Base-by-base conservation (phyloP, 169 alveolate genomes). In the Eimeria acervulina region DNA sequence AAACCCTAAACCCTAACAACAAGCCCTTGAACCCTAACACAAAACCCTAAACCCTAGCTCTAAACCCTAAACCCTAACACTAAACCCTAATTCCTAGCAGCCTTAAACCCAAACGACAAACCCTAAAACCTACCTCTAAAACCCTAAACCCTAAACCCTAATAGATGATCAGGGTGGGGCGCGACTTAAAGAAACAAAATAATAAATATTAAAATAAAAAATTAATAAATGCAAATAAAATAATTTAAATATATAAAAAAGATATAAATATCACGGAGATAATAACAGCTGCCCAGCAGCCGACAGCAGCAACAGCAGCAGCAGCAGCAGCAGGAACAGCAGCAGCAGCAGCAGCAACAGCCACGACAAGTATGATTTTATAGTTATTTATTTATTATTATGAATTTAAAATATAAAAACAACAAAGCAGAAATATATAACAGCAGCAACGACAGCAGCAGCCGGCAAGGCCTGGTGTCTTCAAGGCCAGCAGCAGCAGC, bases 401-500 rank as follows among this genome's bases (percentile, higher is more conserved):
- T 61, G 3, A 10, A 61, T 10, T 23, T 23, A 61, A 23, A 61
- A 10, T 61, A 61, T 8, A 61, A 8, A 61, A 61, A 61, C 3
- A 61, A 61, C 5, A 5, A 61, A 61, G 15, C 15, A 61, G 15
- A 61, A 61, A 61, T 19, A 21, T 5, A 61, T 61, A n/a, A 61
- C 36, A 17, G 74, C 55, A 61, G 31, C 74, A 61, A 21, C 74
- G n/a, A 19, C 74, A n/a, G 26, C 74, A 61, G 74, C 26, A 61
- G 31, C 26, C 36, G 15, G 74, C 74, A 47, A 47, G 28, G 15
- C 31, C 31, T 10, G 74, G 26, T 52, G 66, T 52, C 66, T 52
- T 52, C 74, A 61, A 21, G 36, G 15, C 28, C 74, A 61, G n/a
- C 74, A 61, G n/a, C 74, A 61, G 74, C 74, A 61, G 74, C 74